A percentile compares a stretch with the other conserved stretches of the same genome.
Conservation (phyloP, 2,329 filamentous ascomycete genomes). For the Juglanconis oblonga region DNA sequence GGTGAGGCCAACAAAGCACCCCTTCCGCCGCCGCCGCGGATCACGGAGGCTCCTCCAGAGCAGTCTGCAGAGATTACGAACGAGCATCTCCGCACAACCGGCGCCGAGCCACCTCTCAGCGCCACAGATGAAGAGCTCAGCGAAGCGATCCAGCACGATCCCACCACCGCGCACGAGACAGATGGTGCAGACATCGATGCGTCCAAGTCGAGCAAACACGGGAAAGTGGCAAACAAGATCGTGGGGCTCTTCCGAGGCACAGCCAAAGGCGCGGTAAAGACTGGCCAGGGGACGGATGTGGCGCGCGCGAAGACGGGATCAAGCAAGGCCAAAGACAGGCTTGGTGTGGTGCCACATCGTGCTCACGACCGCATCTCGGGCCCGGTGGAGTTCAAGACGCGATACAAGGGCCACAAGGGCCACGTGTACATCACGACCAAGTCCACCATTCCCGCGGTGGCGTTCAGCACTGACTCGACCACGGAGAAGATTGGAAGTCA, state of each 20-base stretch:
- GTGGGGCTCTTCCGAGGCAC: slow-evolving; percentile 67
- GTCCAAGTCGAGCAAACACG: slow-evolving; percentile 37
- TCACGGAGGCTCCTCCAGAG: slow-evolving; percentile 33
- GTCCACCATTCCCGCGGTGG: slow-evolving; percentile 65
- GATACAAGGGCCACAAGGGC: slow-evolving; percentile 69
- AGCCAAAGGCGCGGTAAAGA: slow-evolving; percentile 69
- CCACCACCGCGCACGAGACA: slow-evolving; percentile 32
- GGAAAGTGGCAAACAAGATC: slow-evolving; percentile 42
- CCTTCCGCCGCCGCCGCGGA: slow-evolving; percentile 56
- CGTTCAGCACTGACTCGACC: slow-evolving; percentile 58
- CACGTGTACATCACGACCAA: slow-evolving; percentile 67
- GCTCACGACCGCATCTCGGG: slow-evolving; percentile 50
- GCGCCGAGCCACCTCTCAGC: slow-evolving; percentile 48
- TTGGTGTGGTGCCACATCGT: slow-evolving; percentile 63
- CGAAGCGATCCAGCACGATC: slow-evolving; percentile 52
- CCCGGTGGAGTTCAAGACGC: slow-evolving; percentile 72
- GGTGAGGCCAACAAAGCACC: slow-evolving; percentile 80
- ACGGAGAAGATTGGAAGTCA: slow-evolving; percentile 58
- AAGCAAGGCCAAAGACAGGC: slow-evolving; percentile 63
- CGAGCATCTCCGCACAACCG: slow-evolving; percentile 47
- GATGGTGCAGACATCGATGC: slow-evolving; percentile 46
- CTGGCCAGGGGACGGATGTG: slow-evolving; percentile 68
- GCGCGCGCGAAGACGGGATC: slow-evolving; percentile 64
- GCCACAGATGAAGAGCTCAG: slow-evolving; percentile 65
- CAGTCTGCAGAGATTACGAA: slow-evolving; percentile 38